These are phyloP conservation scores for Pleomassaria siparia DNA, from an alignment of 2,329 filamentous ascomycete species.

Conservation along the genomic window DNA sequence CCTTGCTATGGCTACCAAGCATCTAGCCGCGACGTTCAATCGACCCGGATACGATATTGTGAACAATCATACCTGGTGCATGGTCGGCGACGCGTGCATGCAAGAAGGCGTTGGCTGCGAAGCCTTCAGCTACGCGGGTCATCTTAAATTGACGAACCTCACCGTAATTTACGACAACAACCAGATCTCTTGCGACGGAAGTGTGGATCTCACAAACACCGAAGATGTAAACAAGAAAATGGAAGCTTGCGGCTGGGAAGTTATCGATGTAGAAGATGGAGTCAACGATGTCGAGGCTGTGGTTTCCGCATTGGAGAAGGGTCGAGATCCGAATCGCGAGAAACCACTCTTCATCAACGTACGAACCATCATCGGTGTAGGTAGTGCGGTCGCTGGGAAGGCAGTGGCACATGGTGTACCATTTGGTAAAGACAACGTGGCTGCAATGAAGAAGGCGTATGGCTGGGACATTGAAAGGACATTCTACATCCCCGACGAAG, in stretches of 20 bases:
- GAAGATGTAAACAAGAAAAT: constrained; percentile 61
- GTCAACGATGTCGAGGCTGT: constrained; percentile 54
- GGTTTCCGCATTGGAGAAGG: constrained; percentile 50
- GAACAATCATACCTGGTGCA: constrained; percentile 57
- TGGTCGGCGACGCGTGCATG: constrained; percentile 60
- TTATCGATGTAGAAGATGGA: constrained; percentile 57
- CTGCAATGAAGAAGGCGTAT: constrained; percentile 47
- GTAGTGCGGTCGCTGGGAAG: constrained; percentile 48
- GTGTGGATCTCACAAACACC: constrained; percentile 54
- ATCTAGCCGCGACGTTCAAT: constrained; percentile 58
- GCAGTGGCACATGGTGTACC: constrained; percentile 61
- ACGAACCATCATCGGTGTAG: constrained; percentile 57
- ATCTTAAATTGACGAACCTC: constrained; percentile 57
- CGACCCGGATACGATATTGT: constrained; percentile 52
- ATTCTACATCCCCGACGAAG: no score
- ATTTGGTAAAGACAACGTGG: constrained; percentile 56
- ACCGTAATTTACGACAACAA: constrained; percentile 62
- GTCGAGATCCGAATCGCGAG: constrained; percentile 43
- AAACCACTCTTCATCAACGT: constrained; percentile 63
- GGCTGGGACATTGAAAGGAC: no score
- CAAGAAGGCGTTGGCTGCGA: constrained; percentile 61
- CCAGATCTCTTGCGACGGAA: constrained; percentile 60
- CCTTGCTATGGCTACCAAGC: constrained; percentile 59
- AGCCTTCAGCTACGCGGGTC: constrained; percentile 57
- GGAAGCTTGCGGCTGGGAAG: constrained; percentile 58